Evolutionary conservation across 2,329 filamentous ascomycete species (phyloP).

Genomic region (Diaporthe caulivora): DNA sequence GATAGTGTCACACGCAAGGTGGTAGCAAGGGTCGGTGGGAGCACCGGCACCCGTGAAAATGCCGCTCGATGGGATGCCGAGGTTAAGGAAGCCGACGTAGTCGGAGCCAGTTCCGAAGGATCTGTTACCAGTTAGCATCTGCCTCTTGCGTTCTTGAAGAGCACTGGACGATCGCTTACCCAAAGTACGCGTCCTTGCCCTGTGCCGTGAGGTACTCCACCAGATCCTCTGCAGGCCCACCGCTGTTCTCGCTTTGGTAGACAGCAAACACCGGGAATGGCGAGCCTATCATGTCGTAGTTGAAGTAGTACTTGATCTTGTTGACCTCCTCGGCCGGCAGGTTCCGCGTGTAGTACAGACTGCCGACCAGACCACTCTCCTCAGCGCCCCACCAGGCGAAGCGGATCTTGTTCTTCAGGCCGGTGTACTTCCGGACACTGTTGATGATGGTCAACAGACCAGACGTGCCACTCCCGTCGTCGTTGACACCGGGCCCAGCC

Average conservation of each 20-base stretch:
- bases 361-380: constrained; percentile 55
- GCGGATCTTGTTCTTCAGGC: constrained; percentile 53
- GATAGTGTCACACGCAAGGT: constrained; percentile 54
- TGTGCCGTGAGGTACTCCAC: constrained; percentile 39
- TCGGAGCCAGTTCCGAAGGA: constrained; percentile 69
- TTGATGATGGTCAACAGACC: constrained; percentile 54
- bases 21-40: constrained; percentile 46
- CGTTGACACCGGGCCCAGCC: constrained; percentile 59
- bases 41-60: constrained; percentile 68
- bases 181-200: constrained; percentile 45
- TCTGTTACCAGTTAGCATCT: constrained; percentile 46
- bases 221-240: neutral
- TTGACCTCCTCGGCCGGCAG: constrained; percentile 50
- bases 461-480: constrained; percentile 58
- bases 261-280: constrained; percentile 47
- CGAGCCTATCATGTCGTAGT: constrained; percentile 58
- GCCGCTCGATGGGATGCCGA: constrained; percentile 67
- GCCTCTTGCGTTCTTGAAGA: no score
- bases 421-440: constrained; percentile 46
- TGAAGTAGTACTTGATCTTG: constrained; percentile 53
- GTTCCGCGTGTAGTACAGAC: constrained; percentile 53
- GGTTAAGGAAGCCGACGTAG: constrained; percentile 70
- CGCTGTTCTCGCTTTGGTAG: constrained; percentile 44
- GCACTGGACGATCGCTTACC: neutral
- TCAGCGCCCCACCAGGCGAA: constrained; percentile 62